Evolutionary conservation across 2,329 filamentous ascomycete genomes (phyloP), one percentile per base, ranked within the genome.

Genomic region (Sporothrix humicola): DNA sequence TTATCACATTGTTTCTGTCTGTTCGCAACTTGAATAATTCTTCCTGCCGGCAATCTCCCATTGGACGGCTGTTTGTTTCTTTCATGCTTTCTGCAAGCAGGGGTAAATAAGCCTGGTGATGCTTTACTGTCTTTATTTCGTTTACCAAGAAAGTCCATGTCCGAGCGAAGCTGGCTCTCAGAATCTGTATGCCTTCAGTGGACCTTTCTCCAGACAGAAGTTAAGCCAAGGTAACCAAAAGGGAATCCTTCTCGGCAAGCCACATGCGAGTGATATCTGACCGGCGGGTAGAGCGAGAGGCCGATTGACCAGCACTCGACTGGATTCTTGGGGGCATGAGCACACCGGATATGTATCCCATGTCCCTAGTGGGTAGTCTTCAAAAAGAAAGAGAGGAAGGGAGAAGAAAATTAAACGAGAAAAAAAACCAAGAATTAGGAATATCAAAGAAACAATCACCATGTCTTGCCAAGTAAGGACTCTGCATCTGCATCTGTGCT

Each of bases 281-380:
- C 37, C n/a, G 68, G 68, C 68, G 68, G 68, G 52, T 70, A 70
- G 48, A 69, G 48, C 48, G 66, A 42, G 66, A 20, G 20, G 46
- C 42, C 61, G 61, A 66, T 66, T 66, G 61, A 48, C 44, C 42
- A 48, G 20, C 31, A 37, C 31, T 37, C n/a, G 42, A 15, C 37
- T 26, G 4, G 31, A 10, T 23, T 48, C 44, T 17, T 48, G 12
- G 31, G 59, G 59, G 37, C 13, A 59, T 20, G 59, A 46, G 48
- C 65, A 37, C 65, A 23, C 48, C 68, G 20, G 26, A 20, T 70
- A 7, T 46, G 66, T 15, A 17, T 52, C 12, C 20, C 56, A 20
- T 26, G 7, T 10, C 56, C 69, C 69, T 37, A 37, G 31, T 37
- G 31, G 31, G 31, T 5, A 37, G 31, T 37, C 31, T 37, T 13